Percentiles rank a stretch among this genome's conserved stretches.
These are phyloP conservation scores for Pezicula neosporulosa DNA, from an alignment of 2,329 filamentous ascomycete genomes.

Conservation along the genomic window DNA sequence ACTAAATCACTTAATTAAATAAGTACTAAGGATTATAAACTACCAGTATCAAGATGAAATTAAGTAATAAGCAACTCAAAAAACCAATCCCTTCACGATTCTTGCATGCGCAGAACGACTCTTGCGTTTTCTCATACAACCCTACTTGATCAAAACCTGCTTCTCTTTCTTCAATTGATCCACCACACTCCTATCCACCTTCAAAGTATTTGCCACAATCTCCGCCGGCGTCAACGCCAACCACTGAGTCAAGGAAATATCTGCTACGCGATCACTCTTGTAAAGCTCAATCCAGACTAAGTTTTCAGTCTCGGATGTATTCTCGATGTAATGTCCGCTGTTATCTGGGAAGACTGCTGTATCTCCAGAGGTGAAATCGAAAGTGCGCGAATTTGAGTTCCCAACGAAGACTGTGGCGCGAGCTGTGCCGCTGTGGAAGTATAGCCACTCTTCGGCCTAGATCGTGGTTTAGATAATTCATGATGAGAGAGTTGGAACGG, in stretches of 20 bases:
- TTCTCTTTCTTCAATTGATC: conserved; percentile 60
- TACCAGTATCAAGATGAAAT: too few species aligned
- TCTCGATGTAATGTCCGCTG: conserved; percentile 65
- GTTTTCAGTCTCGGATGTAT: conserved; percentile 59
- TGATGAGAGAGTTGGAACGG: neutral
- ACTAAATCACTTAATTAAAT: too few species aligned
- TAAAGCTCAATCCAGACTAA: conserved; percentile 68
- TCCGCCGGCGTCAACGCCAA: conserved; percentile 62
- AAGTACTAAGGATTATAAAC: too few species aligned
- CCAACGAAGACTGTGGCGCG: conserved; percentile 65
- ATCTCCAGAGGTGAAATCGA: conserved; percentile 65
- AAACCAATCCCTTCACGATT: too few species aligned
- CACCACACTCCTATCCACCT: conserved; percentile 54
- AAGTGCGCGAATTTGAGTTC: conserved; percentile 56
- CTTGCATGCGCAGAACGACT: too few species aligned
- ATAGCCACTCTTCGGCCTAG: conserved; percentile 67
- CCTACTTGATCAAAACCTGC: conserved; percentile 45
- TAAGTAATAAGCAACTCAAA: too few species aligned
- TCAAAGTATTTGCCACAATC: conserved; percentile 57
- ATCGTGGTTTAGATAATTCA: neutral
- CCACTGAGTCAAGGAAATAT: conserved; percentile 67
- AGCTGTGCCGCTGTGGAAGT: conserved; percentile 61
- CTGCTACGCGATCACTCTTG: conserved; percentile 62
- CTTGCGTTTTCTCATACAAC: too few species aligned
- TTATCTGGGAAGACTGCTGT: conserved; percentile 68